phyloP scores from a whole-genome alignment of 2,329 filamentous ascomycete genomes.

The Fusarium sp. region DNA sequence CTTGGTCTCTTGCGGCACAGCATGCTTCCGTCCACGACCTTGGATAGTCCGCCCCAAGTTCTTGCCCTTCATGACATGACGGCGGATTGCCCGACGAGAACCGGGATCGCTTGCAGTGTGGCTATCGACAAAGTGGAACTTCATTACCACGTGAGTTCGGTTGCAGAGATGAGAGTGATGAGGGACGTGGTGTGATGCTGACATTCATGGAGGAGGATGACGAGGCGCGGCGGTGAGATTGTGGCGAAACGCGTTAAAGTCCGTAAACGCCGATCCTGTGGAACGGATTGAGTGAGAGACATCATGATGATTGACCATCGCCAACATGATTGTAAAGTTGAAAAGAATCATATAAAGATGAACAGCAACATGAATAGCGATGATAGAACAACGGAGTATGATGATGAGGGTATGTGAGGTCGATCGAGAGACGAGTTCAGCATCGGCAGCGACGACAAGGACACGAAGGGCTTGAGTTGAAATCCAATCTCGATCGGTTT shows the following conservation, averaged over 20 bases:
- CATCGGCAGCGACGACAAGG: not conserved
- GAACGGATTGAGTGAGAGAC: not conserved
- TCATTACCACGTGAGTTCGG: constrained; percentile 14
- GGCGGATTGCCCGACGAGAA: constrained; percentile 29
- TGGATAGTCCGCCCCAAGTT: constrained; percentile 33
- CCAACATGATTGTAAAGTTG: not conserved
- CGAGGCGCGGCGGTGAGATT: constrained; percentile 11
- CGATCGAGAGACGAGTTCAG: not conserved
- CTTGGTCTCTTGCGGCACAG: not conserved
- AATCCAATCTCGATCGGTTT: not conserved
- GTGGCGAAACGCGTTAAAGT: constrained; percentile 15
- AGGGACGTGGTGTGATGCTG: not conserved
- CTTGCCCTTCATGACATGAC: constrained; percentile 40
- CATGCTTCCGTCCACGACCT: constrained; percentile 32
- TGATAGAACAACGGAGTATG: not conserved
- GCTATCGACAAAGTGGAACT: constrained; percentile 34
- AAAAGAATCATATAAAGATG: not conserved
- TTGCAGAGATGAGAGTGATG: not conserved
- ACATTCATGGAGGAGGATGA: not conserved
- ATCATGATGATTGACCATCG: not conserved
- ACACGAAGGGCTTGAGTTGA: not conserved
- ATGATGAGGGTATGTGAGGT: not conserved
- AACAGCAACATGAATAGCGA: not conserved
- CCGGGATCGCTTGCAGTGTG: constrained; percentile 2
- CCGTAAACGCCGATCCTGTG: constrained; percentile 26